phyloP scores from a whole-genome alignment of 176 grass and related monocot genomes.

The Lolium rigidum region DNA sequence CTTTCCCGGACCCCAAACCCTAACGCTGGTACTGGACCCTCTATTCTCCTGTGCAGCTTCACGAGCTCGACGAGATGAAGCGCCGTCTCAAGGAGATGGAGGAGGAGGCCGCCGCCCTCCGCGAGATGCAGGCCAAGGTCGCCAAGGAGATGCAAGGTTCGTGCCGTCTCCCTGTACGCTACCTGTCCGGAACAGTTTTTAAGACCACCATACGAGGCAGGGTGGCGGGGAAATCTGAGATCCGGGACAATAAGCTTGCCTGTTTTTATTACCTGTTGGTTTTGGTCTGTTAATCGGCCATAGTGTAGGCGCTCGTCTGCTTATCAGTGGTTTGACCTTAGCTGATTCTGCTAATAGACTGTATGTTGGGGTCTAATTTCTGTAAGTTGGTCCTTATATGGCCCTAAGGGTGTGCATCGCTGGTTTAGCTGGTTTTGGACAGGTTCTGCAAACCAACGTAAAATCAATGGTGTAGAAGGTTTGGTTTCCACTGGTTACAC shows the following conservation, averaged over 20 bases:
- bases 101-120: slow-evolving; percentile 80
- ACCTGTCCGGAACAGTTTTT: background rate
- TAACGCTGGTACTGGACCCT: slow-evolving; percentile 36
- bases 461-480: too few species aligned
- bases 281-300: background rate
- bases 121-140: slow-evolving; percentile 83
- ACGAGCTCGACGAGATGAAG: slow-evolving; percentile 91
- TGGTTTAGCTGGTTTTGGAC: too few species aligned
- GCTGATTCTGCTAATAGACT: background rate
- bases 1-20: slow-evolving; percentile 30
- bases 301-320: background rate
- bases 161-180: background rate
- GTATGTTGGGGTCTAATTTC: background rate
- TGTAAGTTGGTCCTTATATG: background rate
- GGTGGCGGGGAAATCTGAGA: background rate
- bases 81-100: slow-evolving; percentile 87
- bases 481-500: too few species aligned
- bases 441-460: too few species aligned
- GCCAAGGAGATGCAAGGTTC: slow-evolving; percentile 85
- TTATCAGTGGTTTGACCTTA: background rate
- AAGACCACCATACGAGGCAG: background rate
- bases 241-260: background rate
- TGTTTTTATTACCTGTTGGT: background rate
- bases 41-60: slow-evolving; percentile 34
- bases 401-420: too few species aligned